Base-by-base conservation (phyloP, 176 grass and related monocot genomes). In the Oryza longistaminata region DNA sequence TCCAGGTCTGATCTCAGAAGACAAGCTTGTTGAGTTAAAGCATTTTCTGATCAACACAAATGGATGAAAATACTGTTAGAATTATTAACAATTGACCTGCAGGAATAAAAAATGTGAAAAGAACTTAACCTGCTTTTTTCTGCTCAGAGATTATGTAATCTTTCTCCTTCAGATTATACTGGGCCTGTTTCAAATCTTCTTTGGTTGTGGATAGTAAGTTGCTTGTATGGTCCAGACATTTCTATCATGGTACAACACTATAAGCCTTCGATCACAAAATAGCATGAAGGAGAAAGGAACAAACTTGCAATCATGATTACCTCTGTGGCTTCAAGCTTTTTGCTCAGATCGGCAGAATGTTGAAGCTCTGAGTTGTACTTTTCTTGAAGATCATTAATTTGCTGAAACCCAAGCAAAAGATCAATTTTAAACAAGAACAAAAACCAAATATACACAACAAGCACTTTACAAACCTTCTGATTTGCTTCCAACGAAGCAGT, bases 71-170 rank as follows among this genome's bases (percentile, higher is more conserved):
- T 40, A 76, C 1, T 40, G 44, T 84, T 71, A 75, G 55, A 71
- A 85, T 29, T 5, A 52, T 15, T 19, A 68, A 68, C 14, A 70
- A n/a, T 15, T 43, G 3, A 2, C 39, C 74, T 70, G 15, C 0
- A 39, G 21, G 4, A 64, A 76, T 66, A 4, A 3, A 70, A 10
- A 61, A 42, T 61, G 46, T 9, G 71, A 48, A 39, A 40, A 21
- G 86, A 73, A 42, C 19, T 9, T 11, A 60, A 96, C 97, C 97
- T 81, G 97, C 92, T 99, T 96, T 99, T 76, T 80, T 94, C 92
- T 99, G 97, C 70, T 99, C 88, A 4, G 78, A 91, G 52, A 99
- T 99, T 72, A 99, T 91, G 31, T 90, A 99, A 44, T 99, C 93
- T 75, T 92, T 99, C 74, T 94, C 93, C 42, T 89, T 94, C 24